These are phyloP conservation scores for Cordyceps cicadae DNA, from an alignment of 2,329 filamentous ascomycete genomes.

Conservation along the genomic window DNA sequence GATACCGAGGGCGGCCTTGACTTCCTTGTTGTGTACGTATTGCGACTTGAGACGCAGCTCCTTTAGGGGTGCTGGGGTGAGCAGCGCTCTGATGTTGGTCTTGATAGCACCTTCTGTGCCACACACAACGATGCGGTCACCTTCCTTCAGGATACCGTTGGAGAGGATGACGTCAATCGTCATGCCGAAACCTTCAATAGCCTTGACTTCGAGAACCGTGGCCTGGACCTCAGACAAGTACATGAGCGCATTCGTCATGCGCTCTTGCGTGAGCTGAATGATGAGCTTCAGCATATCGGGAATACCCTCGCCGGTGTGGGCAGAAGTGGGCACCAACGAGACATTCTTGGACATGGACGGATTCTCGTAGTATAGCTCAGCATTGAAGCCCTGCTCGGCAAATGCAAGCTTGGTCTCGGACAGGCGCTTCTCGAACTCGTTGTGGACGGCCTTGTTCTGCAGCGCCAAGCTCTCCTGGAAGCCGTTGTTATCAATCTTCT, in stretches of 20 bases:
- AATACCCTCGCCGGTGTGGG: conserved; percentile 97
- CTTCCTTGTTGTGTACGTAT: conserved; percentile 98
- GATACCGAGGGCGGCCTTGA: conserved; percentile 96
- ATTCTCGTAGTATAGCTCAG: conserved; percentile 94
- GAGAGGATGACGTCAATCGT: conserved; percentile 96
- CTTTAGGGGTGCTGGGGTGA: conserved; percentile 87
- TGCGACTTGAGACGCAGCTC: conserved; percentile 91
- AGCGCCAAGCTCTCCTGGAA: conserved; percentile 86
- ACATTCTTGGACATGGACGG: conserved; percentile 92
- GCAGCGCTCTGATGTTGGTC: conserved; percentile 87
- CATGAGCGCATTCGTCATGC: conserved; percentile 96
- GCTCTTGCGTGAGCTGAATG: conserved; percentile 84
- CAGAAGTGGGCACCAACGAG: conserved; percentile 94
- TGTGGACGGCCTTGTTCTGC: conserved; percentile 88
- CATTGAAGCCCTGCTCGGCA: conserved; percentile 94
- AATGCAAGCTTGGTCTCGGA: conserved; percentile 90
- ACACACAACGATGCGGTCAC: conserved; percentile 88
- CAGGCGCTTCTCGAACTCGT: conserved; percentile 86
- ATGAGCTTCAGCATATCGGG: conserved; percentile 98
- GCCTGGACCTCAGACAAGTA: conserved; percentile 97
- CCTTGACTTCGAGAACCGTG: conserved; percentile 97
- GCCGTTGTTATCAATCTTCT: conserved; percentile 96
- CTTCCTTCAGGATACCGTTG: conserved; percentile 90
- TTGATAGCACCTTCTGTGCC: conserved; percentile 94
- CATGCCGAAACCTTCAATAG: conserved; percentile 96